Base-by-base conservation (phyloP, 2,329 filamentous ascomycete species). In the Dactylellina leptospora region DNA sequence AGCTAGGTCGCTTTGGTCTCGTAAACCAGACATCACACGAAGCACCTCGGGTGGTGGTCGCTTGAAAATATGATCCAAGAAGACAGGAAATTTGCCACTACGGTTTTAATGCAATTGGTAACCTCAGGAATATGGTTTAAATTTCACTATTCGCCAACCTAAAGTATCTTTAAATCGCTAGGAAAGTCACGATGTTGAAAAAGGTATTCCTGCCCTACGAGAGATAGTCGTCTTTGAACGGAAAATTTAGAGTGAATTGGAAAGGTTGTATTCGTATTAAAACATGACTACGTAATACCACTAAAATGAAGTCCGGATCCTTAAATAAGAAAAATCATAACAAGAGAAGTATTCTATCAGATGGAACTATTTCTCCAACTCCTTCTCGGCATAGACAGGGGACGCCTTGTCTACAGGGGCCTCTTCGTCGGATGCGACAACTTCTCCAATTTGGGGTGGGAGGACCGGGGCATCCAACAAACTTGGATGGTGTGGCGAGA, bases 401-500 rank as follows among this genome's bases (percentile, higher is more conserved):
- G 27, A 22, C 13, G 38, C 10, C 18, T 72, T 72, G 1, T 64
- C 68, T 18, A 72, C 20, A 11, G 59, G 36, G 9, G 68, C 28
- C 40, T 72, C 68, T 36, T 72, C 68, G 40, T 72, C 68, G n/a
- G 68, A 72, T 42, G 68, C 68, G 6, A 72, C 59, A 22, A 72
- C 68, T 22, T 72, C 68, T 25, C 59, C 59, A 36, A 72, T 72
- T 11, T 72, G 68, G 28, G 68, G 68, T 9, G 68, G 68, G 8
- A 72, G 59, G 4, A 72, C 68, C 50, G 68, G 48, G 10, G 68
- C 68, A 63, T 72, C 59, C 45, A 72, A 16, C 2, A 72, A 23
- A 28, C 27, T 72, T 9, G 68, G 59, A 6, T 16, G 27, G 9
- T 64, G 75, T 22, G 78, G 77, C n/a, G 79, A 81, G 50, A 81